Conservation (phyloP, 345 rosid genomes). For the Brassica cretica region DNA sequence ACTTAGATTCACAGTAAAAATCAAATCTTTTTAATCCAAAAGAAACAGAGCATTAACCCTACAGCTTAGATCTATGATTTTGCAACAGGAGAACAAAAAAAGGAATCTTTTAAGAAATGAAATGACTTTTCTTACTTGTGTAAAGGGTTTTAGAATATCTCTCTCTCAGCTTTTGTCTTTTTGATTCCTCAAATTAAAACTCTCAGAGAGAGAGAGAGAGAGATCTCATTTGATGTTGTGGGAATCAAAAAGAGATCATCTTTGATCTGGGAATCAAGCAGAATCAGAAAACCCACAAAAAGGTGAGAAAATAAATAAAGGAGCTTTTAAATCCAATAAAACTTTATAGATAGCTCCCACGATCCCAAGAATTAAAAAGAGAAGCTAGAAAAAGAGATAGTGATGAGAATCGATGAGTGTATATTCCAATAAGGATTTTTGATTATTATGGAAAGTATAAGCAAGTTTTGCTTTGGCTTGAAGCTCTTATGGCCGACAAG, state of each 20-base stretch:
- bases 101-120: neutral
- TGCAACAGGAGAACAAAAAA: conserved; percentile 5
- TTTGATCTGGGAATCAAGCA: conserved; percentile 33
- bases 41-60: neutral
- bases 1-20: conserved; percentile 18
- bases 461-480: conserved; percentile 30
- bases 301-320: conserved; percentile 21
- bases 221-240: neutral
- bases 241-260: conserved; percentile 28
- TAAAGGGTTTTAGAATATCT: conserved; percentile 8
- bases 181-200: conserved; percentile 31
- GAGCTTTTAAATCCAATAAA: conserved; percentile 18
- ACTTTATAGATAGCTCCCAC: conserved; percentile 30
- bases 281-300: conserved; percentile 34
- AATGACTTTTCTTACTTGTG: conserved; percentile 21
- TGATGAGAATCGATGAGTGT: conserved; percentile 40
- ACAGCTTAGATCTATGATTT: conserved; percentile 21
- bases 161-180: conserved; percentile 2
- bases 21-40: conserved; percentile 8
- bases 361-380: conserved; percentile 37
- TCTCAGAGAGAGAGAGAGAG: neutral
- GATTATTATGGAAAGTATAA: conserved; percentile 34
- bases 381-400: conserved; percentile 22
- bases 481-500: conserved; percentile 46
- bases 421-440: conserved; percentile 38